These are phyloP conservation scores for Blastosporella zonata DNA, from an alignment of 1,284 basidiomycete genomes.

Conservation along the genomic window DNA sequence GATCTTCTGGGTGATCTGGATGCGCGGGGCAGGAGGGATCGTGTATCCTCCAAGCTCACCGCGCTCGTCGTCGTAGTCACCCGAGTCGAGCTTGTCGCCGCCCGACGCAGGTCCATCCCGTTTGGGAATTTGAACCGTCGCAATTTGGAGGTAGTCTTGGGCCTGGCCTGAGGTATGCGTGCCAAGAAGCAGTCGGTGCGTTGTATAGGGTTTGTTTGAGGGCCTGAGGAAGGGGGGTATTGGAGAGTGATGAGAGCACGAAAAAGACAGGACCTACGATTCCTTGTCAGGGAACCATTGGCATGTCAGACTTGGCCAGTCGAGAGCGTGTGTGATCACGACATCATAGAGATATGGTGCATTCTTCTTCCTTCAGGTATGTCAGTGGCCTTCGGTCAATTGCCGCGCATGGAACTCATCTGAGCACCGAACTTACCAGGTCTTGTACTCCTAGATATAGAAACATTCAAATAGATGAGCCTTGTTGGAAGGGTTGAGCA, in stretches of 20 bases:
- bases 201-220: slow-evolving; percentile 86
- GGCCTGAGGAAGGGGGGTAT: slow-evolving; percentile 46
- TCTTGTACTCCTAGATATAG: slow-evolving; percentile 71
- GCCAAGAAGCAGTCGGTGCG: slow-evolving; percentile 91
- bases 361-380: slow-evolving; percentile 84
- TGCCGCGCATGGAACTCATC: slow-evolving; percentile 6
- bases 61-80: slow-evolving; percentile 90
- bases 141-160: slow-evolving; percentile 96
- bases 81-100: slow-evolving; percentile 72
- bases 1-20: slow-evolving; percentile 92
- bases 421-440: slow-evolving; percentile 48
- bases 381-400: slow-evolving; percentile 3
- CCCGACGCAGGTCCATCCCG: slow-evolving; percentile 51
- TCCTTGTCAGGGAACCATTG: slow-evolving; percentile 99
- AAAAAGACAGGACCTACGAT: slow-evolving; percentile 51
- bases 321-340: slow-evolving; percentile 95
- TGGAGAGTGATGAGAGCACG: slow-evolving; percentile 2
- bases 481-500: neutral
- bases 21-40: slow-evolving; percentile 74
- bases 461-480: slow-evolving; percentile 1
- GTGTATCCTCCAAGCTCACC: slow-evolving; percentile 89
- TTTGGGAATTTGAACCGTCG: slow-evolving; percentile 90
- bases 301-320: slow-evolving; percentile 97
- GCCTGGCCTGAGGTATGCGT: slow-evolving; percentile 97
- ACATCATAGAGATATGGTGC: slow-evolving; percentile 97